phyloP scores from a whole-genome alignment of 495 filamentous ascomycete genomes.

The Penicillium coprophilum region DNA sequence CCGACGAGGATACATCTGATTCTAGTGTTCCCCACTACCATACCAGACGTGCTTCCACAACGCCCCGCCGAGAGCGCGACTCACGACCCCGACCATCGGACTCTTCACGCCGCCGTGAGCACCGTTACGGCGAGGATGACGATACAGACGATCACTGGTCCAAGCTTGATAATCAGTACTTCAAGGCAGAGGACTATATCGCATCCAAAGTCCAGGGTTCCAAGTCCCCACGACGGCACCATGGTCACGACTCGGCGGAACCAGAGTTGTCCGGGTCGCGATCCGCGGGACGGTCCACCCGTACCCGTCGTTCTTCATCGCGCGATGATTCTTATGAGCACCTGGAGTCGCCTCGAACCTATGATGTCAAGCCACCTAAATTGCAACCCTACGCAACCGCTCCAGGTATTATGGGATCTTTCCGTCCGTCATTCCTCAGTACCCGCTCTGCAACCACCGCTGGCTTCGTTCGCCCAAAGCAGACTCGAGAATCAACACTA shows the following conservation, averaged over 20 bases:
- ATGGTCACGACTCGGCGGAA: slow-evolving; percentile 38
- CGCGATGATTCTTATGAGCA: slow-evolving; percentile 39
- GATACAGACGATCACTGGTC: slow-evolving; percentile 28
- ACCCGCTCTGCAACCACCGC: slow-evolving; percentile 36
- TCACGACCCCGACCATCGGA: slow-evolving; percentile 22
- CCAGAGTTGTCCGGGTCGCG: slow-evolving; percentile 33
- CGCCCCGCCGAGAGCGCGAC: slow-evolving; percentile 16
- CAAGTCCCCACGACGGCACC: slow-evolving; percentile 33
- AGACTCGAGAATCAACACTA: slow-evolving; percentile 17
- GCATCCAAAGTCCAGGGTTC: slow-evolving; percentile 37
- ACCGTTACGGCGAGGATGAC: slow-evolving; percentile 28
- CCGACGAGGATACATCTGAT: slow-evolving; percentile 35
- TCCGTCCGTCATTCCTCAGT: slow-evolving; percentile 30
- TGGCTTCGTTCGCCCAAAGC: slow-evolving; percentile 30
- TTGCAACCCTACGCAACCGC: slow-evolving; percentile 36
- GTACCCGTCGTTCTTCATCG: slow-evolving; percentile 31
- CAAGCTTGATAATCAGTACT: slow-evolving; percentile 31
- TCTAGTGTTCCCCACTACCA: slow-evolving; percentile 16
- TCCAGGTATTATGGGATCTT: slow-evolving; percentile 24
- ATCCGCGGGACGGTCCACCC: slow-evolving; percentile 33
- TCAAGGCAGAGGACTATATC: slow-evolving; percentile 41
- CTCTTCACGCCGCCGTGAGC: slow-evolving; percentile 21
- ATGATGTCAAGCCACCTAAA: slow-evolving; percentile 30
- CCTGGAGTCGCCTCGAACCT: slow-evolving; percentile 28
- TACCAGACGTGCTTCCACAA: background rate